Percentiles rank a stretch among this genome's conserved stretches.
phyloP scores from a whole-genome alignment of 257 asterid genomes.

The Leptodermis oblonga region DNA sequence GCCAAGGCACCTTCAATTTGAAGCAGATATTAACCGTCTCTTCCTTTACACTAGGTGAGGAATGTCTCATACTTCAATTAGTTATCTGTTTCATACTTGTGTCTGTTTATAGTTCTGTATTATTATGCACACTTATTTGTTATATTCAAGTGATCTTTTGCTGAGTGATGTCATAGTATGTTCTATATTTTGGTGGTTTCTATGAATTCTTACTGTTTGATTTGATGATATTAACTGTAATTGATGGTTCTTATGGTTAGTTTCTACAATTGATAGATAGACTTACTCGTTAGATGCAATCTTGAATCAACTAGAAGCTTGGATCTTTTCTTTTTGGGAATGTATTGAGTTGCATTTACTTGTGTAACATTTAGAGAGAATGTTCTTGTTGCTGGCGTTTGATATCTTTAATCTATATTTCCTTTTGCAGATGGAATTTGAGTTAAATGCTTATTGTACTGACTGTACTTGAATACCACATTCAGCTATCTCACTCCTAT shows the following conservation, averaged over 20 bases:
- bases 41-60: slow-evolving; percentile 78
- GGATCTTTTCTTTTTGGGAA: not conserved
- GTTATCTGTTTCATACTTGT: not conserved
- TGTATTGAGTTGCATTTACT: not conserved
- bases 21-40: slow-evolving; percentile 72
- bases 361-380: not conserved
- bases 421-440: not conserved
- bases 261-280: not conserved
- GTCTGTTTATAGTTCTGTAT: not conserved
- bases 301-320: not conserved
- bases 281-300: not conserved
- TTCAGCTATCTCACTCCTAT: too few species aligned
- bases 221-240: not conserved
- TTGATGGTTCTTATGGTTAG: not conserved
- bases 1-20: slow-evolving; percentile 68
- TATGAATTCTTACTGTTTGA: not conserved
- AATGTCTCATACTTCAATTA: not conserved
- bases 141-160: not conserved
- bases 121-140: not conserved
- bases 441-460: not conserved
- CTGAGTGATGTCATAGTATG: not conserved
- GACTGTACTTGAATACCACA: not conserved
- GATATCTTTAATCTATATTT: not conserved
- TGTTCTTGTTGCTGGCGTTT: not conserved
- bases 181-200: not conserved